Base-by-base conservation (phyloP, 306 rosid species). In the Dalbergia oliveri region DNA sequence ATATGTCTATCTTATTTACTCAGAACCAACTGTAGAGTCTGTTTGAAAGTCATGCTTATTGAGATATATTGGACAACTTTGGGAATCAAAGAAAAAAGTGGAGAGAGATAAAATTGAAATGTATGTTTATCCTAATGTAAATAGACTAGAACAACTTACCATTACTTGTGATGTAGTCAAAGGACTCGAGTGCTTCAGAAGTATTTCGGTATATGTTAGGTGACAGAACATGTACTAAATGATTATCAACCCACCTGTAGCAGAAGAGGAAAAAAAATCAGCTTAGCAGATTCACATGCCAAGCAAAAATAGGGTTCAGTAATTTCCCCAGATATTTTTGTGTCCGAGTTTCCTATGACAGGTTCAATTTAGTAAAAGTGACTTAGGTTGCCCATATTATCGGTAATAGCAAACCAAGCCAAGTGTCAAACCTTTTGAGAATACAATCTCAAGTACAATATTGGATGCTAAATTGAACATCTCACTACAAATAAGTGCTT, bases 211-310 rank as follows among this genome's bases (percentile, higher is more conserved):
- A 94, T 74, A 94, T 92, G 80, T 94, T 94, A 31, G 98, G 98
- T 54, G 98, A 94, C 71, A 94, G 87, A 75, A 94, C 86, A 81
- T 94, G 98, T 66, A 92, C 98, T 89, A 94, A 81, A 85, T 92
- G 97, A 86, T 81, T 90, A 85, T 94, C 98, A 69, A 94, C 98
- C 98, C 98, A 94, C 89, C 98, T 94, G 80, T 34, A 84, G 49
- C 77, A 74, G 4, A 83, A 73, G 35, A 43, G 19, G 57, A 4
- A 53, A 81, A 78, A 74, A 23, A 83, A 86, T 61, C 70, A 82
- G 83, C 58, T 67, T 72, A 64, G 39, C 10, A 57, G 58, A 69
- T 50, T 41, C 23, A 65, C 44, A 58, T 56, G 77, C 63, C 9
- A 21, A 79, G 76, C 65, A 26, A 72, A 21, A 56, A 63, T 37